Evolutionary conservation across 768 basidiomycete species (phyloP).

Genomic region (Mycena epipterygia): DNA sequence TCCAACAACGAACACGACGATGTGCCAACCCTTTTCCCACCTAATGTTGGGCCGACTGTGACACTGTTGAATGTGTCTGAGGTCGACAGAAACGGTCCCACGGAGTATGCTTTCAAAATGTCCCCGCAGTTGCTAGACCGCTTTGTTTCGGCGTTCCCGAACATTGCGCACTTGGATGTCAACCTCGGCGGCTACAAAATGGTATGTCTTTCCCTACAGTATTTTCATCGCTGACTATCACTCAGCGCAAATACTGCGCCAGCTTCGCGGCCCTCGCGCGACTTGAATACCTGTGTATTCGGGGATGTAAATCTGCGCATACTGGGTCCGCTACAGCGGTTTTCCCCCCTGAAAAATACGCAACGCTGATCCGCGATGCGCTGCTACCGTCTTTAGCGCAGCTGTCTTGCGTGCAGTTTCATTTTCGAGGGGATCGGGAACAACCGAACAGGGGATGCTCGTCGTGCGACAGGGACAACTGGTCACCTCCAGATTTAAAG

Average conservation of each 20-base stretch:
- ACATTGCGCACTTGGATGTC: background rate
- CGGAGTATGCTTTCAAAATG: background rate
- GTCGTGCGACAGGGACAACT: too few species aligned
- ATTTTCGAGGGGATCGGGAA: too few species aligned
- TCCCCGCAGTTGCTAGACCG: background rate
- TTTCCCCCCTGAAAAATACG: background rate
- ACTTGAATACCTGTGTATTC: background rate
- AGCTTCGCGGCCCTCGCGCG: background rate
- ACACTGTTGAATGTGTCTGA: background rate
- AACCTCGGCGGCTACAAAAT: background rate
- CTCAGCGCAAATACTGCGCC: background rate
- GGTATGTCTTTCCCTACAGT: background rate
- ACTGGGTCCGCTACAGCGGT: background rate
- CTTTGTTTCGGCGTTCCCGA: slow-evolving; percentile 3
- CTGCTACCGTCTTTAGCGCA: background rate
- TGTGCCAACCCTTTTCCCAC: background rate
- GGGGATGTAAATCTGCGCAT: background rate
- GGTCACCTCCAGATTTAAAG: too few species aligned
- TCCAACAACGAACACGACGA: background rate
- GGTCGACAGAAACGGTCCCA: background rate
- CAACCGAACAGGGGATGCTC: too few species aligned
- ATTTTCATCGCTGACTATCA: background rate
- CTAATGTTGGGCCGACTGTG: background rate
- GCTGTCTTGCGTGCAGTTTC: background rate
- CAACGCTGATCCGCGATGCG: background rate